Evolutionary conservation across 768 basidiomycete species (phyloP), one percentile per base, ranked within the genome.

Genomic region (Agrocybe pediades): DNA sequence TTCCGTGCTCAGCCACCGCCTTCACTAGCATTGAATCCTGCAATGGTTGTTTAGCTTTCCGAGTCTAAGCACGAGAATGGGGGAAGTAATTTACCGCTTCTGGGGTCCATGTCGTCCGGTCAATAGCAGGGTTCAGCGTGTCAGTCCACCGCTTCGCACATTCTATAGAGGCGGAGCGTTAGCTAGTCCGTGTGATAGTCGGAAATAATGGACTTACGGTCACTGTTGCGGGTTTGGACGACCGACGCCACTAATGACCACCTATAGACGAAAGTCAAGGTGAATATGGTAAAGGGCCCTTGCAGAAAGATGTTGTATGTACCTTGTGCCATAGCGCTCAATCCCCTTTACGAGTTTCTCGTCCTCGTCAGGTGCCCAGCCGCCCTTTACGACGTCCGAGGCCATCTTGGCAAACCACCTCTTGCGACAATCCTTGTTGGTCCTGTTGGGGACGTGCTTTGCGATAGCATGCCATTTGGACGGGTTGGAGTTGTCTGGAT

Each of bases 321-420:
- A 82, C 81, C 79, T 76, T 52, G 82, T 82, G 5, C 83, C 83
- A 60, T 80, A 81, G 54, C 74, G 71, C 33, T 82, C 78, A 30
- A 84, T 82, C 19, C 80, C 83, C 57, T 77, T 75, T 44, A 83
- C 74, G 9, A 84, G 70, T 29, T 78, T 75, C 65, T 82, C 79
- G 55, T 84, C 83, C 62, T 84, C 83, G 49, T 84, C 82, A 5
- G 81, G 78, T 2, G 81, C 75, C 83, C 83, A 84, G 9, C 82
- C 82, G 41, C 83, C 83, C 62, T 83, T 83, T 24, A 82, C 79
- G 21, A 83, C 81, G 64, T 81, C 80, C 13, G 81, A 79, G 53
- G 81, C 81, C 82, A 84, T 83, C 69, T 82, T 83, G 1, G 82
- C 80, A 56, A 82, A 83, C 82, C 82, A 84, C 11, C 83, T 73